Base-by-base conservation (phyloP, 164 flowering plant species). In the Nymphaea colorata region DNA sequence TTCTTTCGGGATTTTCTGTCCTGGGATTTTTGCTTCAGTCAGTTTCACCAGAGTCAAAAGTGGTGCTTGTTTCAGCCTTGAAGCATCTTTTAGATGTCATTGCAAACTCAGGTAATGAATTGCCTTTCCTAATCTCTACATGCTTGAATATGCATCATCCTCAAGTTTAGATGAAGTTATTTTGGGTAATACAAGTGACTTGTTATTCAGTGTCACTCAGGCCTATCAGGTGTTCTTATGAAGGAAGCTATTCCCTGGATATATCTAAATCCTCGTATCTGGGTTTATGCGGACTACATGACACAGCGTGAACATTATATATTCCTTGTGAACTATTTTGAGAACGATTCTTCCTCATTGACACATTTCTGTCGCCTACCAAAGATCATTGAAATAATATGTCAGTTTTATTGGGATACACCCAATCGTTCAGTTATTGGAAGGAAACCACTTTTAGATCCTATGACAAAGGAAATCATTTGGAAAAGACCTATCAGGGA, bases 261-360 rank as follows among this genome's bases (percentile, higher is more conserved):
- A 76, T 92, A 90, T 80, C 87, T 95, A 41, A 87, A 90, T 79
- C 97, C 98, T 70, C 79, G 75, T 66, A 83, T 95, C 68, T 95
- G 99, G 99, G 79, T 90, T 16, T 81, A 83, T 71, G 81, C 97
- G 5, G 79, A 44, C 66, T 95, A 87, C 77, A 79, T 83, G 72
- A 96, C 92, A 69, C 99, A 95, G 71, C 88, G 94, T 6, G 99
- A 95, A 69, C 73, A 92, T 45, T 95, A 89, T 77, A 84, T 95
- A 97, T 95, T 92, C 75, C 85, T 95, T 63, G 85, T 89, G 69
- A 90, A 90, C 76, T 90, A 92, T 70, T 87, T 92, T 77, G 99
- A 95, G 72, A 87, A 83, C 78, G 95, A 90, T 74, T 85, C 91
- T 41, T 81, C 90, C 69, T 69, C 92, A 73, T 86, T 90, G 6